Conservation (phyloP, 768 basidiomycete species). For the Leccinellum albellum region DNA sequence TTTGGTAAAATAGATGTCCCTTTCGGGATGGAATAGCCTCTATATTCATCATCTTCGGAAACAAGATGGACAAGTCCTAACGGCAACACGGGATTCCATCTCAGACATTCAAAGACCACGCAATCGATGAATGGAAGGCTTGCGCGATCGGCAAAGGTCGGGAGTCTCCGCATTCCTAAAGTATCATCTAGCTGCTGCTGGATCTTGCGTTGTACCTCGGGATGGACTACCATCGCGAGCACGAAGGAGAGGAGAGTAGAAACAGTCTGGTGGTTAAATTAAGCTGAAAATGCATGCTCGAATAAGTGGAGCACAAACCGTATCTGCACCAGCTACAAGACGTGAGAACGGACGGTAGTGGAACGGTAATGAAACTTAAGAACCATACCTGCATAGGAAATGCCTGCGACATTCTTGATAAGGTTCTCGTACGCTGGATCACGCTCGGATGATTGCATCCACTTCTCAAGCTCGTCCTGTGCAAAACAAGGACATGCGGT, state of each 20-base stretch:
- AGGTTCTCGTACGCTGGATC: slow-evolving; percentile 40
- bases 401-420: slow-evolving; percentile 49
- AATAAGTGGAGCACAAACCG: slow-evolving; percentile 19
- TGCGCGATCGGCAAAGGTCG: slow-evolving; percentile 37
- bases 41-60: slow-evolving; percentile 43
- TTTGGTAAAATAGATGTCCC: slow-evolving; percentile 44
- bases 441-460: slow-evolving; percentile 12
- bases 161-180: slow-evolving; percentile 43
- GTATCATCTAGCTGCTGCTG: slow-evolving; percentile 52
- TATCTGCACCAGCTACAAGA: slow-evolving; percentile 23
- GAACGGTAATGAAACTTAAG: background rate
- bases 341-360: slow-evolving; percentile 2
- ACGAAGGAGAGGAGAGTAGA: slow-evolving; percentile 48
- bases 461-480: slow-evolving; percentile 38
- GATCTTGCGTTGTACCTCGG: slow-evolving; percentile 44
- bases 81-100: slow-evolving; percentile 42
- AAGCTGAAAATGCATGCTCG: slow-evolving; percentile 21
- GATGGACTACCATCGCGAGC: slow-evolving; percentile 52
- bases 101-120: slow-evolving; percentile 32
- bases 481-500: slow-evolving; percentile 41
- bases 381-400: slow-evolving; percentile 43
- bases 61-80: slow-evolving; percentile 19
- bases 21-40: slow-evolving; percentile 43
- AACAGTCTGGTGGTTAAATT: slow-evolving; percentile 38
- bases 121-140: slow-evolving; percentile 42